A percentile compares a stretch with the other conserved stretches of the same genome.
These are phyloP conservation scores for Acanthamoeba healyi DNA, from an alignment of 208 protist genomes.

Conservation along the genomic window DNA sequence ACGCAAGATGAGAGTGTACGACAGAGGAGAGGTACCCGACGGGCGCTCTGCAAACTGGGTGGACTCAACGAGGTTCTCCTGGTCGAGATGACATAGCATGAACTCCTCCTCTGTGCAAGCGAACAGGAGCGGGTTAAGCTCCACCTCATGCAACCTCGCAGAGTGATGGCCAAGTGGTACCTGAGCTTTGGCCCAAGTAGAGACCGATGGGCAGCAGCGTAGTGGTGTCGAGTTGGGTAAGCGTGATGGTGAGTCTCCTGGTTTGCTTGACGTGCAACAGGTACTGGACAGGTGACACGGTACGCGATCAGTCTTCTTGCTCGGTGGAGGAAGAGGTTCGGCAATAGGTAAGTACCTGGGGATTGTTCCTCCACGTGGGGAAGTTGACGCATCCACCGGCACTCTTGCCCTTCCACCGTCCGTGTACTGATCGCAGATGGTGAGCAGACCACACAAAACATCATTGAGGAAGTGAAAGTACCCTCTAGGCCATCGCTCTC, in stretches of 20 bases:
- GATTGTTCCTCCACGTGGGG: conserved; percentile 57
- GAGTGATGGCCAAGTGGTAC: neutral
- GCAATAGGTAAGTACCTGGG: neutral
- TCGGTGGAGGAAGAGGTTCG: neutral
- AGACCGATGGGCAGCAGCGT: conserved; percentile 15
- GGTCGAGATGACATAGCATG: conserved; percentile 34
- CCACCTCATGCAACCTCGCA: neutral
- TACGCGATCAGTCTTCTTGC: neutral
- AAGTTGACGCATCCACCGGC: conserved; percentile 71
- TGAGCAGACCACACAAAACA: too few relatives aligned
- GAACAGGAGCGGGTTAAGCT: neutral
- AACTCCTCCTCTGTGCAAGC: conserved; percentile 34
- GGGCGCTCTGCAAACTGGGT: neutral
- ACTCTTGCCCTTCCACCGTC: conserved; percentile 40
- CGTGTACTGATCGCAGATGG: neutral
- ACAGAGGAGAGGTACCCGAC: neutral
- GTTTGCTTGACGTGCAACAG: neutral
- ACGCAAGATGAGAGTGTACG: neutral
- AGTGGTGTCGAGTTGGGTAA: neutral
- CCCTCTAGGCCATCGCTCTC: too few relatives aligned
- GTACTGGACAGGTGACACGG: too few relatives aligned
- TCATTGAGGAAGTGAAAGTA: too few relatives aligned
- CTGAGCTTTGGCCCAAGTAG: conserved; percentile 17
- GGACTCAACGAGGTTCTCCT: neutral
- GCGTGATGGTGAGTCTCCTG: neutral